Conservation (phyloP, 768 basidiomycete genomes). For the Kwoniella europaea region DNA sequence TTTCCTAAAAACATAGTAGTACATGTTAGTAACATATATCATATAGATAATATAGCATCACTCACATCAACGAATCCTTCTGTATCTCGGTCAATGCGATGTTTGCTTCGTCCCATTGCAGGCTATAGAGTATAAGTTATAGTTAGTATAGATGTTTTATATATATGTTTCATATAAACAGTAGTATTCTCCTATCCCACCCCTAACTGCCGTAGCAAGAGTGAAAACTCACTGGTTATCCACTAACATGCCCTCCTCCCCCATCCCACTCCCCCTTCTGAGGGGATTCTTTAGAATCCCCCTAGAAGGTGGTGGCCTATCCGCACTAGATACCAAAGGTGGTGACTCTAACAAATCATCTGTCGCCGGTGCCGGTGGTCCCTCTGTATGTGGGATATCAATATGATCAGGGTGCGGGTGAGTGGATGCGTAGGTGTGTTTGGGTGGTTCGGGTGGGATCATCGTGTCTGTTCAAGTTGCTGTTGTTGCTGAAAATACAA, state of each 20-base stretch:
- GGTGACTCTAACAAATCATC: slow-evolving; percentile 29
- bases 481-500: neutral
- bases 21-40: too few relatives aligned
- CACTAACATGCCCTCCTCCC: slow-evolving; percentile 13
- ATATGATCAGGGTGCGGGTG: slow-evolving; percentile 47
- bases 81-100: slow-evolving; percentile 87
- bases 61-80: slow-evolving; percentile 87
- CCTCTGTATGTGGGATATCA: slow-evolving; percentile 36
- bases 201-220: neutral
- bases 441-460: slow-evolving; percentile 13
- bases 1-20: slow-evolving; percentile 62
- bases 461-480: slow-evolving; percentile 1
- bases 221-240: slow-evolving; percentile 28
- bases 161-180: neutral
- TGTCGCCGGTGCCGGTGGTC: slow-evolving; percentile 21
- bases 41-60: neutral
- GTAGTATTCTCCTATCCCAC: slow-evolving; percentile 23
- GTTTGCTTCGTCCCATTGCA: slow-evolving; percentile 96
- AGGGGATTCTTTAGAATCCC: slow-evolving; percentile 51
- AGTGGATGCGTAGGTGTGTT: slow-evolving; percentile 34
- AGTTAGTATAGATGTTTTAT: neutral
- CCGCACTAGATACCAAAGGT: slow-evolving; percentile 5
- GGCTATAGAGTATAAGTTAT: slow-evolving; percentile 58
- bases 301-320: slow-evolving; percentile 41
- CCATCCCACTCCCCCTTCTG: slow-evolving; percentile 27